A percentile compares a stretch with the other conserved stretches of the same genome.
These are phyloP conservation scores for Ceriops decandra DNA, from an alignment of 345 rosid species.

Conservation along the genomic window DNA sequence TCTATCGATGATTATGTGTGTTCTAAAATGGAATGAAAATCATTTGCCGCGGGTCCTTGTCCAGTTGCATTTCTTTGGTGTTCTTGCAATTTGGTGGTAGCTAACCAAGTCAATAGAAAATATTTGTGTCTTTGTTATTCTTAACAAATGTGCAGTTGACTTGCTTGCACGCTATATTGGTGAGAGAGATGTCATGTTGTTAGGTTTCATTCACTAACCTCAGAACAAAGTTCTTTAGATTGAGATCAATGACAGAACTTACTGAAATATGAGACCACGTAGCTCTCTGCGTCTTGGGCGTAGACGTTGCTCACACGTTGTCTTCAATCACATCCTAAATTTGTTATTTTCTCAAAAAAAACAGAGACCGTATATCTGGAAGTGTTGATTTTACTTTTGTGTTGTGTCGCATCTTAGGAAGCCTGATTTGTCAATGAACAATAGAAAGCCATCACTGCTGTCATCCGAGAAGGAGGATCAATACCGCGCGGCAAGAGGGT, in stretches of 20 bases:
- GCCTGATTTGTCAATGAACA: constrained; percentile 42
- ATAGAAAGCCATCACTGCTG: constrained; percentile 40
- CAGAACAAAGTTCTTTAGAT: too few relatives aligned
- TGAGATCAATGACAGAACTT: background rate
- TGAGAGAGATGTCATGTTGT: background rate
- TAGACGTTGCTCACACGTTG: background rate
- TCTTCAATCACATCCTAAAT: background rate
- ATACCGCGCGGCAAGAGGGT: constrained; percentile 76
- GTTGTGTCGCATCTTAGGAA: constrained; percentile 34
- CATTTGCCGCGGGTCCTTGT: background rate
- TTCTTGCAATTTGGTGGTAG: background rate
- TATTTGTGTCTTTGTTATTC: background rate
- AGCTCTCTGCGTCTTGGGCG: background rate
- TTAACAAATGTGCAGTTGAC: background rate
- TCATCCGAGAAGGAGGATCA: constrained; percentile 80
- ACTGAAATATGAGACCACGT: background rate
- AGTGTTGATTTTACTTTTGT: constrained; percentile 5
- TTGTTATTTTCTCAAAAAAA: background rate
- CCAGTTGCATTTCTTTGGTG: background rate
- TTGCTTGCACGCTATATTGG: background rate
- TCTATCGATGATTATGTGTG: background rate
- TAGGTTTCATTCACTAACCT: background rate
- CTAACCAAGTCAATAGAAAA: background rate
- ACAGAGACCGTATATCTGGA: background rate
- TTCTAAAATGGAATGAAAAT: too few relatives aligned